These are phyloP conservation scores for Chaetoceros muelleri DNA, from an alignment of 108 stramenopile genomes.

Conservation along the genomic window DNA sequence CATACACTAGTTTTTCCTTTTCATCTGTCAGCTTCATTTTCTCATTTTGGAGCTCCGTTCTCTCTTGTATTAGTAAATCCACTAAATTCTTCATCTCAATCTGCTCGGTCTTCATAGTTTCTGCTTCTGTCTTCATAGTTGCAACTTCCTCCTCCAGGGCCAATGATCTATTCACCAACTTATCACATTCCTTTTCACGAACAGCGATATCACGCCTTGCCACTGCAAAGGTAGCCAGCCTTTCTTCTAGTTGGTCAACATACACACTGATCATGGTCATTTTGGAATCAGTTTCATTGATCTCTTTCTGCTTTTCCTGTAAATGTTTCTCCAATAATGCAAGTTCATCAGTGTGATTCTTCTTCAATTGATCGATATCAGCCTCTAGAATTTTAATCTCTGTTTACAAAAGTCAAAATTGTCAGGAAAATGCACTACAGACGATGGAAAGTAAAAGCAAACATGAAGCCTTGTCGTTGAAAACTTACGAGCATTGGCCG, in stretches of 20 bases:
- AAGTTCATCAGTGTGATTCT: constrained; percentile 33
- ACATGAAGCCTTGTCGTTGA: not conserved
- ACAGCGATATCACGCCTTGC: constrained; percentile 60
- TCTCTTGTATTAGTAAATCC: constrained; percentile 49
- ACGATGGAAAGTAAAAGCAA: not conserved
- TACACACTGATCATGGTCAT: constrained; percentile 53
- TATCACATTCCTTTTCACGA: constrained; percentile 49
- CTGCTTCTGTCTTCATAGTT: constrained; percentile 22
- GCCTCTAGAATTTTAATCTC: constrained; percentile 11
- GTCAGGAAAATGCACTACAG: not conserved
- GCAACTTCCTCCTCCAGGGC: constrained; percentile 21
- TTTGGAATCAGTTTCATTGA: constrained; percentile 50
- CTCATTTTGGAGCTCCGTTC: constrained; percentile 34
- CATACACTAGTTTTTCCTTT: constrained; percentile 22
- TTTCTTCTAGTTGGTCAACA: constrained; percentile 67
- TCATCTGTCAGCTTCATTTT: constrained; percentile 33
- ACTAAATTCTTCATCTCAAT: constrained; percentile 50
- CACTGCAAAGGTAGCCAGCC: constrained; percentile 61
- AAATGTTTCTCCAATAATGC: constrained; percentile 14
- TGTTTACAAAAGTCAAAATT: not conserved
- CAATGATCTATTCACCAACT: constrained; percentile 28
- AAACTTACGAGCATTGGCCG: constrained; percentile 23
- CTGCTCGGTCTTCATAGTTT: constrained; percentile 27
- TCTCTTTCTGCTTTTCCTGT: constrained; percentile 17
- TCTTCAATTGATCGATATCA: constrained; percentile 34